Evolutionary conservation across 2,329 filamentous ascomycete genomes (phyloP), one percentile per base, ranked within the genome.

Genomic region (Penicillium italicum): DNA sequence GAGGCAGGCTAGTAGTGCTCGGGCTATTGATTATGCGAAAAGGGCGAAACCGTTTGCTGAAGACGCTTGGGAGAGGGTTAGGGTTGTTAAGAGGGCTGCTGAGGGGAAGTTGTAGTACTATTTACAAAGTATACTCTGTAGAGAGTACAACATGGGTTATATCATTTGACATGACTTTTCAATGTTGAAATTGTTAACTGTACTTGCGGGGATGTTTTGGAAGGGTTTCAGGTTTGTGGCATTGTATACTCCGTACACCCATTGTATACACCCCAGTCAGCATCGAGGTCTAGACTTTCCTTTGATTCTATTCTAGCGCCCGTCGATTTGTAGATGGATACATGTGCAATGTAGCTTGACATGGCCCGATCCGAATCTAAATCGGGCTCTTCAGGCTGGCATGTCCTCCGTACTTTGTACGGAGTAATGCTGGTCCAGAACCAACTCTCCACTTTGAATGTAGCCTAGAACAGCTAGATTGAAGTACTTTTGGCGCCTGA

Each of bases 1-100:
- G 45, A 79, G 93, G 46, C 93, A 97, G 80, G 94, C 94, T 36
- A 96, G 91, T 75, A 96, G 91, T 72, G 88, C 85, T 55, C 84
- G 88, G 71, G 94, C 94, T 7, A 82, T 80, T 64, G 81, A 85
- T 40, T 90, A 96, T 74, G 91, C 82, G 1, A 77, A 77, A 53
- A 83, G 84, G 71, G 86, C 89, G 75, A 80, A 78, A 43, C 86
- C 89, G 22, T 84, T 93, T 78, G 91, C 88, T 0, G 81, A 90
- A 73, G 80, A 88, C 65, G 90, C 91, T 6, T 97, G 91, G 90
- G 79, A 81, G 55, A 75, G 91, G 64, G 86, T 92, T 55, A 72
- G 82, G 66, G 74, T 77, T 63, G 76, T 80, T 53, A 79, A 77
- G 26, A 69, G 62, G 66, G 47, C 62, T 63, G 42, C 57, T 66